These are phyloP conservation scores for Alternaria sp. DNA, from an alignment of 2,329 filamentous ascomycete species.

Conservation along the genomic window DNA sequence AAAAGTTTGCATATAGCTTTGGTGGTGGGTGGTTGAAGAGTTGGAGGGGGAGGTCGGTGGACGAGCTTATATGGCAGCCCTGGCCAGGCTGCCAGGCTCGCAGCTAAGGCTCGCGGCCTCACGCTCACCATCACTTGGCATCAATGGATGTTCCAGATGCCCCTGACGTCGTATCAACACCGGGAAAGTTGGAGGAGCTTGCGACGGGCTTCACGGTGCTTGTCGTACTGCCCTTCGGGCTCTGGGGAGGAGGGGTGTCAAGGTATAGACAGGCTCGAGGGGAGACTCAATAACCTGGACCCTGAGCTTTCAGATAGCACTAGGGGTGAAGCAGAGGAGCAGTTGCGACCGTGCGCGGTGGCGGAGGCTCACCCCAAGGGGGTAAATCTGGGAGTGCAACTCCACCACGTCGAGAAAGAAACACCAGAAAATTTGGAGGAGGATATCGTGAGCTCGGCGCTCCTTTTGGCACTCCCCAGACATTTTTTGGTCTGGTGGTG, in stretches of 20 bases:
- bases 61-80: conserved; percentile 7
- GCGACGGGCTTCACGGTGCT: background rate
- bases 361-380: background rate
- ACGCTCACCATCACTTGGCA: conserved; percentile 8
- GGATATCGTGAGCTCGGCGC: background rate
- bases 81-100: conserved; percentile 1
- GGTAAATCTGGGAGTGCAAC: background rate
- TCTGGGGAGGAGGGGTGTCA: background rate
- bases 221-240: background rate
- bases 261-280: background rate
- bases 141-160: background rate
- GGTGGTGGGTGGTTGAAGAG: conserved; percentile 8
- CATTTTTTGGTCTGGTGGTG: conserved; percentile 1
- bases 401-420: background rate
- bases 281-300: background rate
- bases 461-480: background rate
- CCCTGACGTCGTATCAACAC: conserved; percentile 3
- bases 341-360: background rate
- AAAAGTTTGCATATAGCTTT: background rate
- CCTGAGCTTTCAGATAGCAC: background rate
- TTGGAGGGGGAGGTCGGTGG: conserved; percentile 5
- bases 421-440: background rate
- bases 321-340: background rate
- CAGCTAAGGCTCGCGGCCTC: background rate
- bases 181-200: conserved; percentile 12